Evolutionary conservation across 2,329 filamentous ascomycete species (phyloP), one percentile per base, ranked within the genome.

Genomic region (Aspergillus japonicus): DNA sequence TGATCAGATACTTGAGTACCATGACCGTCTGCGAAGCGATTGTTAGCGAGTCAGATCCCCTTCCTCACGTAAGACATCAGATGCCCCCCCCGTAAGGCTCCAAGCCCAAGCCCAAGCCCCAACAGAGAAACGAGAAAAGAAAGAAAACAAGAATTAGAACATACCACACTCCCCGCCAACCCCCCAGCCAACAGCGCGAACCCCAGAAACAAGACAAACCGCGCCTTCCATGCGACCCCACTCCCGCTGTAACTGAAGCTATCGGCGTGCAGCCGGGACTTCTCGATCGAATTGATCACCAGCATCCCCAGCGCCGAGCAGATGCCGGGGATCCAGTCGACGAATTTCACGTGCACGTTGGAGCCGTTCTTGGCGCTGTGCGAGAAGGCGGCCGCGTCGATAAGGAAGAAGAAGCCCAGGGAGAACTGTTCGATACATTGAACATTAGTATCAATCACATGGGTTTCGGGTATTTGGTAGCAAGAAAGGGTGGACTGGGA

Each of bases 281-380:
- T 89, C 70, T 90, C 87, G 69, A 90, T 89, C 62, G 82, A 86
- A 75, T 89, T 89, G 80, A 89, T 89, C 67, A 89, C 85, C 54
- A 89, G 81, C 87, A 89, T 89, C 61, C 87, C 87, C 33, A 89
- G 80, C 61, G 85, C 81, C 48, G 84, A 87, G 80, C 87, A 89
- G 76, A 90, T 89, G 61, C 84, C 83, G 3, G 87, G 87, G 66
- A 90, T 87, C 87, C 87, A 90, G 78, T 90, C 87, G 65, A 89
- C 82, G 74, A 89, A 89, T 73, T 84, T 88, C 70, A 89, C 82
- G 75, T 89, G 85, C 21, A 87, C 81, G 60, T 81, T 74, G 54
- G 84, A 85, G 63, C 83, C 84, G 73, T 89, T 89, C 69, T 80
- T 81, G 57, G 79, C 69, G 60, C 85, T 87, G 67, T 84, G 85